phyloP scores from a whole-genome alignment of 352 stramenopile species.

The Phytophthora cactorum region DNA sequence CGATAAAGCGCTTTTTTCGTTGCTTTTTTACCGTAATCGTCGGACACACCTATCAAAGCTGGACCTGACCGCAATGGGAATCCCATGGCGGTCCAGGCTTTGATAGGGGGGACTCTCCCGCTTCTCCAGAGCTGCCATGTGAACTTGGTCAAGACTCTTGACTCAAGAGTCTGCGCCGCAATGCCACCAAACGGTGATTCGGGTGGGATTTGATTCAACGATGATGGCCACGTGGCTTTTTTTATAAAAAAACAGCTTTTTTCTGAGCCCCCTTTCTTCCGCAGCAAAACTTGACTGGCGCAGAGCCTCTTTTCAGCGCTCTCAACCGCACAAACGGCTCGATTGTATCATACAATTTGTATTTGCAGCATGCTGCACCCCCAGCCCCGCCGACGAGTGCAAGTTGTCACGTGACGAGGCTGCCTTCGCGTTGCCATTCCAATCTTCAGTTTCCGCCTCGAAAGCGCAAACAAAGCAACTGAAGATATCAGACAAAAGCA shows the following conservation, averaged over 20 bases:
- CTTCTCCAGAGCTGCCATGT: background rate
- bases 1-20: slow-evolving; percentile 24
- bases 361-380: slow-evolving; percentile 15
- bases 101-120: no score
- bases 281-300: slow-evolving; percentile 22
- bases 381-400: slow-evolving; percentile 20
- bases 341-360: slow-evolving; percentile 12
- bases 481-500: slow-evolving; percentile 27
- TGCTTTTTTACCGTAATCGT: slow-evolving; percentile 19
- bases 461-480: slow-evolving; percentile 11
- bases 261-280: slow-evolving; percentile 13
- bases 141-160: background rate
- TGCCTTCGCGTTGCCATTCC: slow-evolving; percentile 17
- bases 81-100: no score
- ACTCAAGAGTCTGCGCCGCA: no score
- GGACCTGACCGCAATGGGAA: background rate
- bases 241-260: slow-evolving; percentile 28
- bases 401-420: slow-evolving; percentile 31
- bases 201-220: slow-evolving; percentile 2
- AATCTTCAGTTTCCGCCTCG: slow-evolving; percentile 31
- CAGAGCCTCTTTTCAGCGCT: slow-evolving; percentile 1
- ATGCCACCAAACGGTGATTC: background rate
- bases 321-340: slow-evolving; percentile 13
- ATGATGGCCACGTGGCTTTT: slow-evolving; percentile 30
- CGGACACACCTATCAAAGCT: slow-evolving; percentile 29